Evolutionary conservation across 1,139 yeast species (phyloP).

Genomic region (Yamadazyma atmosphaerica): DNA sequence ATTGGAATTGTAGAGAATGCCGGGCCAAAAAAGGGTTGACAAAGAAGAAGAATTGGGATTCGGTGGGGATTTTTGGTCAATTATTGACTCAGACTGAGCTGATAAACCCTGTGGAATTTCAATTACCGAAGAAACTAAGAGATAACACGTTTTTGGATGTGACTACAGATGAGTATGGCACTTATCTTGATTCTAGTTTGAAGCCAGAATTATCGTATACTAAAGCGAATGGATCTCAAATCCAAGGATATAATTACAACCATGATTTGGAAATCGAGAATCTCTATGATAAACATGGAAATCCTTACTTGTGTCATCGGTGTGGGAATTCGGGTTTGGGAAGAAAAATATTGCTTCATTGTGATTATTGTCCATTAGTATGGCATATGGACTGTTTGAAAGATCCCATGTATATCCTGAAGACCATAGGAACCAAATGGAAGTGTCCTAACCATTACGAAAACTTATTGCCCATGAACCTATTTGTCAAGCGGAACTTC

Average conservation of each 20-base stretch:
- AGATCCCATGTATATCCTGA: constrained; percentile 75
- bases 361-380: constrained; percentile 83
- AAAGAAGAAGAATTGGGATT: constrained; percentile 29
- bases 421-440: constrained; percentile 84
- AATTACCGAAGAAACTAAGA: constrained; percentile 65
- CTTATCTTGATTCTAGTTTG: constrained; percentile 60
- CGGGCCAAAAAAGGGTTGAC: constrained; percentile 31
- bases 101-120: constrained; percentile 72
- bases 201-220: constrained; percentile 50
- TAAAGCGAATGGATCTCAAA: constrained; percentile 40
- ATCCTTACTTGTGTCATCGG: constrained; percentile 67
- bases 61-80: constrained; percentile 62
- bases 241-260: constrained; percentile 38
- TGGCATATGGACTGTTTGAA: constrained; percentile 92
- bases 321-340: constrained; percentile 72
- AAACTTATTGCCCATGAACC: constrained; percentile 41
- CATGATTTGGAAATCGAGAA: constrained; percentile 62
- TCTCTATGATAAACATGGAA: constrained; percentile 64
- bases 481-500: constrained; percentile 46
- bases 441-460: constrained; percentile 89
- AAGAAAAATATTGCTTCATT: constrained; percentile 57
- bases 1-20: constrained; percentile 88
- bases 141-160: constrained; percentile 75
- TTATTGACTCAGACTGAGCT: constrained; percentile 57
- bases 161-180: constrained; percentile 65